phyloP scores from a whole-genome alignment of 805 yeast species.

The Ogataea parapolymorpha region DNA sequence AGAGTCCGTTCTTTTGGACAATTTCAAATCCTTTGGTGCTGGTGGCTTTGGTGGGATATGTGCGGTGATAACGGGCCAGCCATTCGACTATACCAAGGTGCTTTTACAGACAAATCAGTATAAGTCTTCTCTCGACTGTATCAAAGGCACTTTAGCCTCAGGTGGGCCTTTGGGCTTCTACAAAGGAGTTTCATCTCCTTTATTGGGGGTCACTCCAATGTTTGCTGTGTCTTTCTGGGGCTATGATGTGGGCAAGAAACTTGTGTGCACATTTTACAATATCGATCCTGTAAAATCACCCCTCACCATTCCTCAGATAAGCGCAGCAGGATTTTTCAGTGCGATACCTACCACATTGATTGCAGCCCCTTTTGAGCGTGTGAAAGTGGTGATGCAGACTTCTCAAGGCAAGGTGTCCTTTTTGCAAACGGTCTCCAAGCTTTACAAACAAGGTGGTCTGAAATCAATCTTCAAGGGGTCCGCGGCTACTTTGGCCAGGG shows the following conservation, averaged over 20 bases:
- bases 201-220: constrained; percentile 97
- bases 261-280: constrained; percentile 50
- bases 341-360: constrained; percentile 94
- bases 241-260: constrained; percentile 83
- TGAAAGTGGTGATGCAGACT: constrained; percentile 87
- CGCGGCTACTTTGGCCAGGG: constrained; percentile 88
- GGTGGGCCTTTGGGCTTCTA: constrained; percentile 82
- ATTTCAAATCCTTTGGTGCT: constrained; percentile 80
- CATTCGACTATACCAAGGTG: constrained; percentile 91
- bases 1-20: constrained; percentile 51
- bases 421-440: constrained; percentile 57
- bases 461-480: constrained; percentile 88
- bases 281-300: constrained; percentile 31
- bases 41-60: constrained; percentile 98
- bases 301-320: constrained; percentile 66
- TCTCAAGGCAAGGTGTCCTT: constrained; percentile 46
- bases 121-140: constrained; percentile 61
- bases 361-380: constrained; percentile 97
- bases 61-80: constrained; percentile 95
- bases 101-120: constrained; percentile 81
- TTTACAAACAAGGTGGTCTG: constrained; percentile 78
- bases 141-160: constrained; percentile 61
- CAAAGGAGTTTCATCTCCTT: constrained; percentile 91
- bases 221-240: constrained; percentile 99
- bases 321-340: constrained; percentile 90